Evolutionary conservation across 345 rosid species (phyloP).

Genomic region (Heritiera fomes): DNA sequence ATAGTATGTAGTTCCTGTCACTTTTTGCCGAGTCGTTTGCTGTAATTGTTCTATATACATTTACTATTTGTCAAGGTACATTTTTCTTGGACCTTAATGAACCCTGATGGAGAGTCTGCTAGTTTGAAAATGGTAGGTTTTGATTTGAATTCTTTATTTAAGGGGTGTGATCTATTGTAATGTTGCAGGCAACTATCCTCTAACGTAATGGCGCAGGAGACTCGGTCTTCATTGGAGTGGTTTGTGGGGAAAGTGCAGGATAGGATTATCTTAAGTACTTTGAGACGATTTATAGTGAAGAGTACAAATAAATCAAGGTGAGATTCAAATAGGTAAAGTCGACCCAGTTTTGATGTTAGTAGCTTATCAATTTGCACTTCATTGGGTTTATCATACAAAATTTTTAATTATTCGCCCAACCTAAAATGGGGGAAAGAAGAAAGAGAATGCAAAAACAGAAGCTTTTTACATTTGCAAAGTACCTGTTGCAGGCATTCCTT

Average conservation of each 20-base stretch:
- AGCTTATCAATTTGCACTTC: neutral
- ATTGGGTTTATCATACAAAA: neutral
- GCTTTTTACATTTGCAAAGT: slow-evolving; percentile 14
- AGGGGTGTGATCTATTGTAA: neutral
- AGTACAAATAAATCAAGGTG: slow-evolving; percentile 62
- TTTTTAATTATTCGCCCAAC: neutral
- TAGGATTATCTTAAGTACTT: slow-evolving; percentile 56
- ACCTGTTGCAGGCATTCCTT: slow-evolving; percentile 54
- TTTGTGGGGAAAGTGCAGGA: slow-evolving; percentile 65
- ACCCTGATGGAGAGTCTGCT: neutral
- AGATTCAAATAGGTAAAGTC: neutral
- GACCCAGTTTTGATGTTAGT: too few relatives aligned
- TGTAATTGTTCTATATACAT: neutral
- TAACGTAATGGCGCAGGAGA: slow-evolving; percentile 39
- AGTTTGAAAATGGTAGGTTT: too few relatives aligned
- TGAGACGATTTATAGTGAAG: slow-evolving; percentile 57
- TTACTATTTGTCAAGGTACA: neutral
- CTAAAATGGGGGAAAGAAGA: neutral
- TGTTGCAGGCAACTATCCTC: slow-evolving; percentile 53
- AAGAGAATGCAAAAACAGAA: neutral
- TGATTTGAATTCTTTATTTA: too few relatives aligned
- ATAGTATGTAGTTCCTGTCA: neutral
- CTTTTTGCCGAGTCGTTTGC: neutral
- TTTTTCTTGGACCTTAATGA: slow-evolving; percentile 7
- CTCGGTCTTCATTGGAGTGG: slow-evolving; percentile 63